These are phyloP conservation scores for Salix exigua DNA, from an alignment of 345 rosid genomes.

Conservation along the genomic window DNA sequence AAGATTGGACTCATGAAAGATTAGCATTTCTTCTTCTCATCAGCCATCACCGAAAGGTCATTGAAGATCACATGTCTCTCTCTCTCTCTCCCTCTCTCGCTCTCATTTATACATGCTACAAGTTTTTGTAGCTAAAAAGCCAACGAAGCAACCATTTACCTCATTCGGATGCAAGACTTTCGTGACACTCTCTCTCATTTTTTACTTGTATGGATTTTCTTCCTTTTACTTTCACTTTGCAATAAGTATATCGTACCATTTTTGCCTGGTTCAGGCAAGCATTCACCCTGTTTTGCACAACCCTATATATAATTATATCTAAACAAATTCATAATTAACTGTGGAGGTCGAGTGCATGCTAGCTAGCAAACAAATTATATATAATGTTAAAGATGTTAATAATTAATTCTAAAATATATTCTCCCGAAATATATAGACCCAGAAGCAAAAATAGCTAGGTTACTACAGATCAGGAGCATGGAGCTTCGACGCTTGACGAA, in stretches of 20 bases:
- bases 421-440: background rate
- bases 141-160: constrained; percentile 17
- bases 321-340: background rate
- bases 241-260: background rate
- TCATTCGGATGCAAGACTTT: constrained; percentile 26
- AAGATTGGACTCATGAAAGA: background rate
- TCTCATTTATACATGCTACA: background rate
- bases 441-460: background rate
- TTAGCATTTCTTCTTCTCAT: background rate
- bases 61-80: constrained; percentile 39
- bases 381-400: background rate
- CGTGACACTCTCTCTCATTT: constrained; percentile 29
- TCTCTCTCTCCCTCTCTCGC: background rate
- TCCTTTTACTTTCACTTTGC: background rate
- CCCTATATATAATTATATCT: background rate
- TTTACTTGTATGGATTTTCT: constrained; percentile 6
- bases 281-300: background rate
- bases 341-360: background rate
- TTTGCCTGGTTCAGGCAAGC: background rate
- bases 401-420: background rate
- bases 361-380: too few species aligned
- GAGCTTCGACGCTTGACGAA: background rate
- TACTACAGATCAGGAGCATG: background rate
- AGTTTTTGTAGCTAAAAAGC: constrained; percentile 20
- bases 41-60: constrained; percentile 42